Base-by-base conservation (phyloP, 768 basidiomycete genomes). In the Pleurotus ostreatus region DNA sequence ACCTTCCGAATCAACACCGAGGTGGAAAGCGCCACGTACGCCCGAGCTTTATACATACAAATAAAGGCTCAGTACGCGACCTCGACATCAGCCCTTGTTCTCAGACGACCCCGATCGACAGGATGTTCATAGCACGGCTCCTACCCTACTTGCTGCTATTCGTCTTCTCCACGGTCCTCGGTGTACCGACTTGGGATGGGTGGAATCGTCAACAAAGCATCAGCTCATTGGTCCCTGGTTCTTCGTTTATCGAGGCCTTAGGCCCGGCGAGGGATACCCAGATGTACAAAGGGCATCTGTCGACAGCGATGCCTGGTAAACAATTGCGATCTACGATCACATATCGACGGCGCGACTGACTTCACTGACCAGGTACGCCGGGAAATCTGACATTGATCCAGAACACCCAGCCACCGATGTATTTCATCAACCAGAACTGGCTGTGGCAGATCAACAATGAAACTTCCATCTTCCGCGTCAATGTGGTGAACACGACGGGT, bases 401-500 rank as follows among this genome's bases (percentile, higher is more conserved):
- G 18, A 64, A 70, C 53, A 60, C 66, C 54, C 57, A 56, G 5
- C 78, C 80, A 12, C 73, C 80, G 6, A 62, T 81, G 15, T 86
- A 84, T 68, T 83, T 81, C 68, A 71, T 86, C 59, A 70, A 76
- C 61, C 72, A 74, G 56, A 68, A 75, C 46, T 76, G 78, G 48
- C 71, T 86, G 22, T 82, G 74, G 71, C 78, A 80, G 49, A 76
- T 75, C 62, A 72, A 74, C 55, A 86, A 87, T 65, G 79, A 80
- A 52, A 76, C 81, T 0, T 72, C 78, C 13, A 80, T 86, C 52
- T 74, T 77, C 55, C 76, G 77, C 49, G 78, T 85, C 44, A 81
- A 79, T 59, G 72, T 83, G 38, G 64, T 78, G 39, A 86, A 86
- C 59, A 70, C 74, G 6, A 84, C 82, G 5, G 60, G 63, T 26